These are phyloP conservation scores for Penicillium atrosanguineum DNA, from an alignment of 495 filamentous ascomycete species.

Conservation along the genomic window DNA sequence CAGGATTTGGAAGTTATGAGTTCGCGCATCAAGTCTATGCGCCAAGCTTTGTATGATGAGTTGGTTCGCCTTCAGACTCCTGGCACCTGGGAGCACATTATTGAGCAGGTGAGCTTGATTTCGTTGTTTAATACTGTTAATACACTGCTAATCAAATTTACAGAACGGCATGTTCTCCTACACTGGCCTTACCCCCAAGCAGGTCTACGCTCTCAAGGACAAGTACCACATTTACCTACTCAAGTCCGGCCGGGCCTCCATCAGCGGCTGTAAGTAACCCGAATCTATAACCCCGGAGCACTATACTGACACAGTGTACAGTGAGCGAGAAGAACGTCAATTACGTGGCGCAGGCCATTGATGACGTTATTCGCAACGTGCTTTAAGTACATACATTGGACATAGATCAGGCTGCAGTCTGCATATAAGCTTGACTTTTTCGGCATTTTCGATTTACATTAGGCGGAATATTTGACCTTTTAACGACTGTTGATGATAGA, in stretches of 20 bases:
- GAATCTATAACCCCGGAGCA: not conserved
- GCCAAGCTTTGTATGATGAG: conserved; percentile 42
- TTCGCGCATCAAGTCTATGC: conserved; percentile 50
- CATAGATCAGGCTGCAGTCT: not conserved
- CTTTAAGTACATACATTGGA: conserved; percentile 17
- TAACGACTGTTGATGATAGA: conserved; percentile 31
- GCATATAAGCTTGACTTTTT: conserved; percentile 3
- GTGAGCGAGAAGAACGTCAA: conserved; percentile 49
- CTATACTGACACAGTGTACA: conserved; percentile 31
- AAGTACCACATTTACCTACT: conserved; percentile 51
- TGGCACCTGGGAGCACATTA: conserved; percentile 50
- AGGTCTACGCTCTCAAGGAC: conserved; percentile 45
- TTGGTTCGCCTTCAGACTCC: conserved; percentile 43
- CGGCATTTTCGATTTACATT: conserved; percentile 9
- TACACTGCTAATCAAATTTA: conserved; percentile 6
- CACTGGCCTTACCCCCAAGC: conserved; percentile 45
- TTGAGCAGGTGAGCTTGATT: conserved; percentile 37
- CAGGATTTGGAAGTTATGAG: conserved; percentile 50
- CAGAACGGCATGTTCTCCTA: conserved; percentile 56
- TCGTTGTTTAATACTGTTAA: not conserved
- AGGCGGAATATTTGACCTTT: conserved; percentile 10
- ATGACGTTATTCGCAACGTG: conserved; percentile 45
- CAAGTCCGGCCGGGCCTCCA: conserved; percentile 46
- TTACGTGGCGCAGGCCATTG: conserved; percentile 48
- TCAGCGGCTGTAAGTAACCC: conserved; percentile 44